Base-by-base conservation (phyloP, 1,139 yeast species). In the Geotrichum candidum region DNA sequence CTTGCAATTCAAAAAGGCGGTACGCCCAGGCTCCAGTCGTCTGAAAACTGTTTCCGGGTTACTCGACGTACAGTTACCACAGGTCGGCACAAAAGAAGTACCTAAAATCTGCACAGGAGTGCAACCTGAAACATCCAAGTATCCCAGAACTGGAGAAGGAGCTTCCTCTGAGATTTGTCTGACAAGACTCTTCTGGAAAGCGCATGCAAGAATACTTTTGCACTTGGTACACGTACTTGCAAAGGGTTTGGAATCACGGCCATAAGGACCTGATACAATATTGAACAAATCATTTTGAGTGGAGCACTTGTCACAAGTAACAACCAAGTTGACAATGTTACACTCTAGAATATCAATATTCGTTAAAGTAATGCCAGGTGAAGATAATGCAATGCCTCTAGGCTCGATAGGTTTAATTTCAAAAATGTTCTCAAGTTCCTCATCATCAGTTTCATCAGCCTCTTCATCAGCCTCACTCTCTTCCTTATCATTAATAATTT, bases 221-320 rank as follows among this genome's bases (percentile, higher is more conserved):
- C 80, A 77, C 62, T 76, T 75, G 27, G 68, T 65, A 63, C 80
- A 77, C 11, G 68, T 62, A 22, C 67, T 67, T 6, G 72, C 72
- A 3, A 68, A 66, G 0, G 77, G 74, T 64, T 74, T 75, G 7
- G 76, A 69, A 29, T 73, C 74, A 51, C 71, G 67, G 2, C 76
- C 78, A 64, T 74, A 75, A 15, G 76, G 76, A 2, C 73, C 77
- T 22, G 77, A 69, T n/a, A 68, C 68, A 35, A 75, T 58, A 57
- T 73, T 72, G 51, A 65, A 64, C 56, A 76, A 61, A 53, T 76
- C 78, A 56, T 73, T 74, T 35, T 65, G 65, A 4, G 75, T 68
- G 64, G 76, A 74, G 68, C 80, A 77, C 23, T 78, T 69, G 23
- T 68, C 70, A 63, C 80, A 77, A 51, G 69, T 70, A 50, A 77